These are phyloP conservation scores for Dimargaris cristalligena DNA, from an alignment of 192 early-diverging fungal species.

Conservation along the genomic window DNA sequence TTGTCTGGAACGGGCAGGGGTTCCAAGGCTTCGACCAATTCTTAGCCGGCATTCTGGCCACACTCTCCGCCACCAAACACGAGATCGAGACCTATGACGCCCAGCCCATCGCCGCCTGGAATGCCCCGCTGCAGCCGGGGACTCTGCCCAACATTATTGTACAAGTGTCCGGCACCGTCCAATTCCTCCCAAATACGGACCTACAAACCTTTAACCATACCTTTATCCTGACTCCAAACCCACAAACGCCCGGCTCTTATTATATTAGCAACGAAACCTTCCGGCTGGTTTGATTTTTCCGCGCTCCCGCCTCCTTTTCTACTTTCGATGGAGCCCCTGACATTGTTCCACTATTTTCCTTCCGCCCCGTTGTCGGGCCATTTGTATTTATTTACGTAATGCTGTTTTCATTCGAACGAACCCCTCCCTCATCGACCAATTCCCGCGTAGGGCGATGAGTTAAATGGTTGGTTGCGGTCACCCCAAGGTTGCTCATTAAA, in stretches of 20 bases:
- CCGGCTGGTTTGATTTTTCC: slow-evolving; percentile 1
- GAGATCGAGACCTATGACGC: not conserved
- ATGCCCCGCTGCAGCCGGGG: not conserved
- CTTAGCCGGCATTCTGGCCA: not conserved
- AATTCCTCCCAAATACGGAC: not conserved
- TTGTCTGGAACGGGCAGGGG: not conserved
- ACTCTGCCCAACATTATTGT: not conserved
- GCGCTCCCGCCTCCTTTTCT: too few relatives aligned
- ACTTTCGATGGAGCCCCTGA: too few relatives aligned
- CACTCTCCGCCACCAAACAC: not conserved
- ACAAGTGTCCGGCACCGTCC: slow-evolving; percentile 2
- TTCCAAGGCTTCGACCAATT: not conserved
- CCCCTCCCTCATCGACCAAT: too few relatives aligned
- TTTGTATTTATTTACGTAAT: too few relatives aligned
- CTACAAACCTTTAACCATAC: slow-evolving; percentile 1
- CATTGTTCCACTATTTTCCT: too few relatives aligned
- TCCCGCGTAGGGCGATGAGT: too few relatives aligned
- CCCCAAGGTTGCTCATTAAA: too few relatives aligned
- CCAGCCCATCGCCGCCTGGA: slow-evolving; percentile 7
- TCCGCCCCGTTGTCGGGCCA: too few relatives aligned
- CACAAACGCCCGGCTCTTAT: not conserved
- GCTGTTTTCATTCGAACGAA: too few relatives aligned
- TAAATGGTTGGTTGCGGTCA: too few relatives aligned
- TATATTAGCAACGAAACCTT: slow-evolving; percentile 11
- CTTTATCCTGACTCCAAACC: slow-evolving; percentile 6